These are phyloP conservation scores for Trichoderma asperelloides DNA, from an alignment of 495 filamentous ascomycete genomes.

Conservation along the genomic window DNA sequence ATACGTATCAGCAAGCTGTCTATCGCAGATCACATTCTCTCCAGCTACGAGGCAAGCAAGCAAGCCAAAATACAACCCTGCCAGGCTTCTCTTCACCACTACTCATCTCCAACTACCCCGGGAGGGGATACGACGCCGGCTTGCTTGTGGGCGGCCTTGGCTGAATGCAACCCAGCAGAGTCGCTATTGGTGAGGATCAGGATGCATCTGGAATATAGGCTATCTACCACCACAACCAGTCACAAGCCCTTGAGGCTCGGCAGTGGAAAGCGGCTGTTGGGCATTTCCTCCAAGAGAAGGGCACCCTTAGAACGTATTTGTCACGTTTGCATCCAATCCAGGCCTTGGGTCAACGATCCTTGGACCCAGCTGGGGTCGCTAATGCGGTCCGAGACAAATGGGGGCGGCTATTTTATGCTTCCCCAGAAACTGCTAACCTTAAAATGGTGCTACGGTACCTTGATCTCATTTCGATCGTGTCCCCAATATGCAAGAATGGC, in stretches of 20 bases:
- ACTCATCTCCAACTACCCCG: too few relatives aligned
- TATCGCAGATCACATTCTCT: background rate
- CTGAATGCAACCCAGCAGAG: too few relatives aligned
- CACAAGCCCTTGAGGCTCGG: background rate
- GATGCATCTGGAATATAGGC: too few relatives aligned
- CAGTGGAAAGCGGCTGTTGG: background rate
- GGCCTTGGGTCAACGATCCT: background rate
- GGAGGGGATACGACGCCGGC: too few relatives aligned
- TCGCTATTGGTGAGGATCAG: too few relatives aligned
- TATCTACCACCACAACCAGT: background rate
- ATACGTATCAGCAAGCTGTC: background rate
- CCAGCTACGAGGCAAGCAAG: background rate
- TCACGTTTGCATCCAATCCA: background rate
- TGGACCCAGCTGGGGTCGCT: background rate
- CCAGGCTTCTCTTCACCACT: background rate
- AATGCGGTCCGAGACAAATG: background rate
- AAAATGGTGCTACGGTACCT: background rate
- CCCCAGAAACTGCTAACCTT: background rate
- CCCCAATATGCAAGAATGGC: background rate
- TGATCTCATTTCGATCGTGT: background rate
- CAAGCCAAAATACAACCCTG: background rate
- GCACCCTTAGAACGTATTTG: background rate
- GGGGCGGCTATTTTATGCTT: background rate
- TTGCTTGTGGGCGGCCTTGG: too few relatives aligned
- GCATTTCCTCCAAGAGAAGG: background rate